phyloP scores from a whole-genome alignment of 768 basidiomycete species.

The Boletales sp. region DNA sequence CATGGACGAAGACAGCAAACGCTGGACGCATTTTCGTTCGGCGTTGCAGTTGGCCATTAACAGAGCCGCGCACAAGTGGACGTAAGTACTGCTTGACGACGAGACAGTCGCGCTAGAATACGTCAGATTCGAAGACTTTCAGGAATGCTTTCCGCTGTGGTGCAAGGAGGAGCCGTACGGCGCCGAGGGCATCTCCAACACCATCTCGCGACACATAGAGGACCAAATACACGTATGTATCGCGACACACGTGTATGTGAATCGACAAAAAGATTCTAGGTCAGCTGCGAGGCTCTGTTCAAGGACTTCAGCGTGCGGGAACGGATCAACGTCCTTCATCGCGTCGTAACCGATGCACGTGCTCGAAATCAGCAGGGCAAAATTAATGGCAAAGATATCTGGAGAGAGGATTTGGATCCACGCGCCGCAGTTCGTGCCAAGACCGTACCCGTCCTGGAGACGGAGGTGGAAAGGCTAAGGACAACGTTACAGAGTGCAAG shows the following conservation, averaged over 20 bases:
- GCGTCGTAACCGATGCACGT: slow-evolving; percentile 64
- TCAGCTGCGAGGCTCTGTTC: slow-evolving; percentile 66
- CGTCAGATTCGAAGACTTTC: slow-evolving; percentile 47
- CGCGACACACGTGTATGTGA: neutral
- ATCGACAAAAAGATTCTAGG: slow-evolving; percentile 36
- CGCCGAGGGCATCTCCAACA: slow-evolving; percentile 57
- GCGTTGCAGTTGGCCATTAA: slow-evolving; percentile 53
- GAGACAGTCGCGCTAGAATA: neutral
- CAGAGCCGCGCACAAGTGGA: slow-evolving; percentile 51
- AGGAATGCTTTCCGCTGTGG: slow-evolving; percentile 64
- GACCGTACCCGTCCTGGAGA: slow-evolving; percentile 55
- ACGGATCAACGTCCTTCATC: slow-evolving; percentile 68
- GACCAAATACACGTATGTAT: slow-evolving; percentile 45
- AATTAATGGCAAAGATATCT: slow-evolving; percentile 49
- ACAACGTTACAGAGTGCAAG: slow-evolving; percentile 36
- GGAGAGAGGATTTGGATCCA: slow-evolving; percentile 64
- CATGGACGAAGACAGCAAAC: slow-evolving; percentile 38
- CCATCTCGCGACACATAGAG: slow-evolving; percentile 70
- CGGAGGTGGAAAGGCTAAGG: slow-evolving; percentile 38
- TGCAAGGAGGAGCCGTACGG: slow-evolving; percentile 65
- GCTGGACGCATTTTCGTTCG: slow-evolving; percentile 50
- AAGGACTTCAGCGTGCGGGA: slow-evolving; percentile 63
- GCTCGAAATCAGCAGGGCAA: slow-evolving; percentile 45
- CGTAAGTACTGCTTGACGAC: slow-evolving; percentile 32
- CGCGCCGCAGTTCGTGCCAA: slow-evolving; percentile 59